A percentile compares a stretch with the other conserved stretches of the same genome.
Conservation (phyloP, 768 basidiomycete genomes). For the Inosperma sp. region DNA sequence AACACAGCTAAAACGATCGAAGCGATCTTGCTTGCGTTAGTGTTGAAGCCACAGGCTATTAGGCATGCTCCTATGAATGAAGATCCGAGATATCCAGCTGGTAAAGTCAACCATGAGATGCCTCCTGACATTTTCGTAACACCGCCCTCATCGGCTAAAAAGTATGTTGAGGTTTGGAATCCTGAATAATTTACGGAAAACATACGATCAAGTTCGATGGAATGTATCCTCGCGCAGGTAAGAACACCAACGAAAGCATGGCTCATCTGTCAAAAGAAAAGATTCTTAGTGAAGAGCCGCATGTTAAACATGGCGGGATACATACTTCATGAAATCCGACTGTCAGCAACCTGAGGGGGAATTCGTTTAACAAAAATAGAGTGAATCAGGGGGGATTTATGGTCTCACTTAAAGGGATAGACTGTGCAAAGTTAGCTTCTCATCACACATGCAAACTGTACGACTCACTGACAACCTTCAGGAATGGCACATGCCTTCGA, state of each 20-base stretch:
- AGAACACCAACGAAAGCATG: slow-evolving; percentile 77
- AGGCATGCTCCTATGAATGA: slow-evolving; percentile 82
- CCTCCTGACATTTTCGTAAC: slow-evolving; percentile 86
- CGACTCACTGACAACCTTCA: slow-evolving; percentile 66
- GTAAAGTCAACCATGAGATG: slow-evolving; percentile 73
- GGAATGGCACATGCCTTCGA: slow-evolving; percentile 69
- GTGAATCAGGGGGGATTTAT: slow-evolving; percentile 1
- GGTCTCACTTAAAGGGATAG: slow-evolving; percentile 86
- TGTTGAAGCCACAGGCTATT: slow-evolving; percentile 86
- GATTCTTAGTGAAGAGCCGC: slow-evolving; percentile 1
- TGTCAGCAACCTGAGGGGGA: slow-evolving; percentile 56
- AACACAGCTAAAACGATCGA: slow-evolving; percentile 76
- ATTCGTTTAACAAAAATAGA: not conserved
- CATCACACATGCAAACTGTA: not conserved
- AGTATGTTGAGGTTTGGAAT: slow-evolving; percentile 11
- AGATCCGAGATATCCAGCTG: slow-evolving; percentile 79
- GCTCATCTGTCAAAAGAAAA: slow-evolving; percentile 59
- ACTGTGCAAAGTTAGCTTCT: slow-evolving; percentile 39
- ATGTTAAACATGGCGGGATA: not conserved
- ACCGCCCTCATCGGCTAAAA: slow-evolving; percentile 80
- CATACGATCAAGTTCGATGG: slow-evolving; percentile 83
- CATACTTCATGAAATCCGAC: slow-evolving; percentile 85
- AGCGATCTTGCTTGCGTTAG: slow-evolving; percentile 83
- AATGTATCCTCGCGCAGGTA: slow-evolving; percentile 82
- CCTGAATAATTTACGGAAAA: not conserved